Conservation (phyloP, 192 early-diverging fungal species). For the Podila epigama region DNA sequence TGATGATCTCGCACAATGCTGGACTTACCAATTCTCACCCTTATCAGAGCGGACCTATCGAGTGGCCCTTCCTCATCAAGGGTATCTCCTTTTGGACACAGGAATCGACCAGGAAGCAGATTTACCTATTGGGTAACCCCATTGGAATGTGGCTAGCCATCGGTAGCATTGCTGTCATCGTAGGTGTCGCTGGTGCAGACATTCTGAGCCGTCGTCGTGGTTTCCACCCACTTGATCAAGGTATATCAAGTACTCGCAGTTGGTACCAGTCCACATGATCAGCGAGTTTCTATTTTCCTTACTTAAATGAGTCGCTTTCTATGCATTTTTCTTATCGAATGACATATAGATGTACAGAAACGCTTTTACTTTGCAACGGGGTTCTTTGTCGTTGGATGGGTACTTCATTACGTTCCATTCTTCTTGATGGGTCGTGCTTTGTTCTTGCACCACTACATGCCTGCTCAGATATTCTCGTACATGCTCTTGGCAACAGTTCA, state of each 20-base stretch:
- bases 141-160: conserved; percentile 85
- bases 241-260: conserved; percentile 44
- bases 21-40: conserved; percentile 91
- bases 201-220: conserved; percentile 76
- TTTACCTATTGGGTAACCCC: conserved; percentile 92
- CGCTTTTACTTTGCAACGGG: conserved; percentile 70
- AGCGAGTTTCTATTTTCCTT: too few relatives aligned
- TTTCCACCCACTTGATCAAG: conserved; percentile 65
- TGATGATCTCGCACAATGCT: conserved; percentile 93
- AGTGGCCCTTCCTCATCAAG: conserved; percentile 88
- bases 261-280: conserved; percentile 23
- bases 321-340: background rate
- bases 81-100: conserved; percentile 95
- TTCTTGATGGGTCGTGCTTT: conserved; percentile 91
- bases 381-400: conserved; percentile 87
- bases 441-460: conserved; percentile 97
- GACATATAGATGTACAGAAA: conserved; percentile 65
- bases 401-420: conserved; percentile 91
- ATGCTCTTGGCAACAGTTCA: conserved; percentile 76
- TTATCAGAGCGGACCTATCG: conserved; percentile 81
- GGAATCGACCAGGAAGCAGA: conserved; percentile 75
- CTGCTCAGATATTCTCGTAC: conserved; percentile 83
- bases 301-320: too few relatives aligned
- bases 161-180: conserved; percentile 63
- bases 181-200: conserved; percentile 71